phyloP scores from a whole-genome alignment of 495 filamentous ascomycete genomes.

The Letharia lupina region DNA sequence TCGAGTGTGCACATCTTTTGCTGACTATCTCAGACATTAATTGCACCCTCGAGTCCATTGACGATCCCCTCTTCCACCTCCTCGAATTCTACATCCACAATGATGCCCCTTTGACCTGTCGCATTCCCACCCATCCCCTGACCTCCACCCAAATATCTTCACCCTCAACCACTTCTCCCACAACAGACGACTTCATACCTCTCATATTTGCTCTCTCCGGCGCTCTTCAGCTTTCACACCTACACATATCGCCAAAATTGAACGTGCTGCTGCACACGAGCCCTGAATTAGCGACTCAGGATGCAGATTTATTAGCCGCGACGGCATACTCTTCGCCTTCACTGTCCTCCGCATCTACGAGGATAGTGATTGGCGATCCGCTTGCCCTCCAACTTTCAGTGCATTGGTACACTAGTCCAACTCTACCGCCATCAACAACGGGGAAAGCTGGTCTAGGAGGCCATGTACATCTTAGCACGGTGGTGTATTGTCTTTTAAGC shows the following conservation, averaged over 20 bases:
- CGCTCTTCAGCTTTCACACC: slow-evolving; percentile 76
- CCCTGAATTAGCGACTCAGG: slow-evolving; percentile 34
- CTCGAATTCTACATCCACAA: slow-evolving; percentile 98
- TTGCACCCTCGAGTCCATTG: slow-evolving; percentile 80
- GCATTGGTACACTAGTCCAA: slow-evolving; percentile 56
- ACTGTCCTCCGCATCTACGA: slow-evolving; percentile 47
- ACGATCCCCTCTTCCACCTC: slow-evolving; percentile 90
- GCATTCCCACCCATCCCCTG: slow-evolving; percentile 71
- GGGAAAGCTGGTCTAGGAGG: slow-evolving; percentile 22
- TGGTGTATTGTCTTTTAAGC: slow-evolving; percentile 29
- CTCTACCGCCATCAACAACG: slow-evolving; percentile 29
- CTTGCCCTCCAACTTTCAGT: slow-evolving; percentile 74
- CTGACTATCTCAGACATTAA: slow-evolving; percentile 54
- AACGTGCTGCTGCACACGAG: slow-evolving; percentile 80
- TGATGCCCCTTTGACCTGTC: slow-evolving; percentile 88
- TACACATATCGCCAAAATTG: slow-evolving; percentile 83
- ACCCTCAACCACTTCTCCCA: slow-evolving; percentile 23
- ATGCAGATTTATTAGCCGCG: slow-evolving; percentile 69
- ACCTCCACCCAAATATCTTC: slow-evolving; percentile 22
- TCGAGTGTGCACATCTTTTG: background rate
- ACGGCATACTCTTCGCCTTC: slow-evolving; percentile 79
- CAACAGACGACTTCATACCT: slow-evolving; percentile 48
- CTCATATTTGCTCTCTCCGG: slow-evolving; percentile 81
- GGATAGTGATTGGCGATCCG: slow-evolving; percentile 75
- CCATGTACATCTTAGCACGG: slow-evolving; percentile 27